phyloP scores from a whole-genome alignment of 1,284 basidiomycete genomes.

The Naganishia sp. region DNA sequence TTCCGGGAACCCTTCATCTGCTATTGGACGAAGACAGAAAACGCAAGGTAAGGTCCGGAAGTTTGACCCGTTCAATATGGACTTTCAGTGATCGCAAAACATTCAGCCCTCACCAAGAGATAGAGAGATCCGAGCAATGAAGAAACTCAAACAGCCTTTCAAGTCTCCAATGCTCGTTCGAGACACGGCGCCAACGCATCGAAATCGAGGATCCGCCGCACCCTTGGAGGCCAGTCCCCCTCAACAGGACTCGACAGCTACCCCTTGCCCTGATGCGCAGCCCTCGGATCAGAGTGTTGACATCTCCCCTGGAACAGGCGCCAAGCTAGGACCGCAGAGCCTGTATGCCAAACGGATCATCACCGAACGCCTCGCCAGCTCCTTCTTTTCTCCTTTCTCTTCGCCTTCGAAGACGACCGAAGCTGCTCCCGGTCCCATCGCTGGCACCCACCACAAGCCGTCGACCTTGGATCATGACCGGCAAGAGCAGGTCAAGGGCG shows the following conservation, averaged over 20 bases:
- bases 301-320: neutral
- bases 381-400: slow-evolving; percentile 14
- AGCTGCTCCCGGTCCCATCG: neutral
- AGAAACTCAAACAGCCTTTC: slow-evolving; percentile 30
- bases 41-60: slow-evolving; percentile 39
- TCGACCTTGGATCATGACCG: no score
- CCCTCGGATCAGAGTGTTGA: no score
- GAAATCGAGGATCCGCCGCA: no score
- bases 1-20: no score
- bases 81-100: neutral
- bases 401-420: slow-evolving; percentile 11
- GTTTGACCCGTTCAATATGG: neutral
- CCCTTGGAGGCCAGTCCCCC: no score
- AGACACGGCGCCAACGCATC: neutral
- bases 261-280: no score
- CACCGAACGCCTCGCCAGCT: slow-evolving; percentile 20
- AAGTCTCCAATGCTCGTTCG: slow-evolving; percentile 11
- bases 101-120: neutral
- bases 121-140: slow-evolving; percentile 16
- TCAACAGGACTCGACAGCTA: no score
- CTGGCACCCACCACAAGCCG: neutral
- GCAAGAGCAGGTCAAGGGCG: no score
- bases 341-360: slow-evolving; percentile 12
- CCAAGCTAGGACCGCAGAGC: slow-evolving; percentile 1
- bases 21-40: neutral